Evolutionary conservation across 805 yeast genomes (phyloP).

Genomic region (Suhomyces sp.): DNA sequence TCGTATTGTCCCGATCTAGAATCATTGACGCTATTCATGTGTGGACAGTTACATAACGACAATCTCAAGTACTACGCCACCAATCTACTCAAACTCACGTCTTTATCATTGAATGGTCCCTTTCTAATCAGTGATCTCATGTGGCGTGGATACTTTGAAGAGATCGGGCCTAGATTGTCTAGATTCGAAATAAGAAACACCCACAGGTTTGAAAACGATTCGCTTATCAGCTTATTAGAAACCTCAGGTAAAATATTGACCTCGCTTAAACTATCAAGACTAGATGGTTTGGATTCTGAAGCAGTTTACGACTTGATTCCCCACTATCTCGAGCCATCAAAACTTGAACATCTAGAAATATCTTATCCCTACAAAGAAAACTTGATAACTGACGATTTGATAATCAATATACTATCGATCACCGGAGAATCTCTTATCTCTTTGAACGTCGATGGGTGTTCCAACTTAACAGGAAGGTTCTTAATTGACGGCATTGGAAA

Average conservation of each 20-base stretch:
- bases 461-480: constrained; percentile 64
- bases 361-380: constrained; percentile 67
- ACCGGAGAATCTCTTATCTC: constrained; percentile 60
- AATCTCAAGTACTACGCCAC: constrained; percentile 61
- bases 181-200: constrained; percentile 72
- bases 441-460: constrained; percentile 70
- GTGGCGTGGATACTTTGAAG: constrained; percentile 76
- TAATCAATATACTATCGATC: constrained; percentile 57
- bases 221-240: constrained; percentile 59
- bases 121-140: constrained; percentile 71
- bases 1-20: constrained; percentile 75
- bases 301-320: constrained; percentile 63
- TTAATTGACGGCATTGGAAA: constrained; percentile 55
- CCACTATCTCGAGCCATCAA: constrained; percentile 46
- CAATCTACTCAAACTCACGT: constrained; percentile 53
- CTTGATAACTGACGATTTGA: constrained; percentile 62
- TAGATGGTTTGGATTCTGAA: constrained; percentile 67
- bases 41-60: constrained; percentile 86
- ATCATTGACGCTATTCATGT: constrained; percentile 73
- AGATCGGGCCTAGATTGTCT: constrained; percentile 51
- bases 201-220: constrained; percentile 72
- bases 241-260: constrained; percentile 53
- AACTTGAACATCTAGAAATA: constrained; percentile 58
- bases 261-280: constrained; percentile 58
- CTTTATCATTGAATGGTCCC: constrained; percentile 80